Conservation (phyloP, 1,284 basidiomycete species). For the Trichosporon faecale region DNA sequence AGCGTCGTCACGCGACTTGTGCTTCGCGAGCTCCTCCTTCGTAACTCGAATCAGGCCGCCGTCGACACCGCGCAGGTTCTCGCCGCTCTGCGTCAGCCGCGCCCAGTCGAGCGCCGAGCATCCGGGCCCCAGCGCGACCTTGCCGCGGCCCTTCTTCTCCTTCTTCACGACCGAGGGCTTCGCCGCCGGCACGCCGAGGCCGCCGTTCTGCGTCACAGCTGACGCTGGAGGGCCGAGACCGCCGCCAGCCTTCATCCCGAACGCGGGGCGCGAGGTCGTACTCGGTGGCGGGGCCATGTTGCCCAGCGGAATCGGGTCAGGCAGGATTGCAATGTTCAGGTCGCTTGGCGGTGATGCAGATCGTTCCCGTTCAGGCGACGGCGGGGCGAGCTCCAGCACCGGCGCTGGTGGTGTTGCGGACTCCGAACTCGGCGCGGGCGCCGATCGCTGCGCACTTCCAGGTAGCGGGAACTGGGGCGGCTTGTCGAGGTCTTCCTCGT, state of each 20-base stretch:
- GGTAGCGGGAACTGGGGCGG: constrained; percentile 80
- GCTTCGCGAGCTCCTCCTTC: constrained; percentile 71
- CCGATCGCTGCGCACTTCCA: constrained; percentile 73
- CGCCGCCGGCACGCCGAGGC: constrained; percentile 47
- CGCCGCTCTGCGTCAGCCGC: constrained; percentile 71
- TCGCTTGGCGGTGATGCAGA: constrained; percentile 50
- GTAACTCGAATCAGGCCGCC: constrained; percentile 65
- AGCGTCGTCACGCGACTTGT: constrained; percentile 67
- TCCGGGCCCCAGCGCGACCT: constrained; percentile 87
- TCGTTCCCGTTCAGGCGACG: constrained; percentile 62
- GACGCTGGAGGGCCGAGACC: constrained; percentile 34
- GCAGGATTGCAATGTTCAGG: constrained; percentile 46
- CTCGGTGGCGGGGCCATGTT: constrained; percentile 45
- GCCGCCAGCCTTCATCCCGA: constrained; percentile 43
- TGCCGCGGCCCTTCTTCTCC: constrained; percentile 62
- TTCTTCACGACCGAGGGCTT: neutral
- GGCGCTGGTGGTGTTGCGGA: constrained; percentile 19
- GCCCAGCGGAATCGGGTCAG: constrained; percentile 41
- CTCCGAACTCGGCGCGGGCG: constrained; percentile 44
- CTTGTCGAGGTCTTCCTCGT: constrained; percentile 63
- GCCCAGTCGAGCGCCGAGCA: constrained; percentile 95
- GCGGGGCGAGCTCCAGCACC: constrained; percentile 52
- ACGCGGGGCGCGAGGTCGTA: constrained; percentile 40
- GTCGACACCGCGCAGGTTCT: constrained; percentile 64
- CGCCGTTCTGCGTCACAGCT: constrained; percentile 62